phyloP scores from a whole-genome alignment of 345 rosid species.

The Eutrema heterophyllum region DNA sequence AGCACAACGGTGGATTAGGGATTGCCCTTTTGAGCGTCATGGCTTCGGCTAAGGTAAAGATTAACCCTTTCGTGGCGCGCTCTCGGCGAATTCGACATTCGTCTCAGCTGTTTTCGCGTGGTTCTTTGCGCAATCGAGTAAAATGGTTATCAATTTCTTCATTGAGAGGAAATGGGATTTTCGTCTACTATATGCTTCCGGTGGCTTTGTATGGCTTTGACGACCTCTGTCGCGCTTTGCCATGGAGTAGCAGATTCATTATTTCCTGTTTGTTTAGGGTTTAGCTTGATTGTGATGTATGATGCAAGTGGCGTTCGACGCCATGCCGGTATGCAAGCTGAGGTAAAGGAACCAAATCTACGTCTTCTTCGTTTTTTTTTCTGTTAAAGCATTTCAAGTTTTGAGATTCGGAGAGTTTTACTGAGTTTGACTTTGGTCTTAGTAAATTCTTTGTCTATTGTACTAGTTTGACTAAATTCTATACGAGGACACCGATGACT shows the following conservation, averaged over 20 bases:
- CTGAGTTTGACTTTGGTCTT: constrained; percentile 7
- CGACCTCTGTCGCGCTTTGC: no score
- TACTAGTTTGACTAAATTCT: neutral
- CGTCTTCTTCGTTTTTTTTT: neutral
- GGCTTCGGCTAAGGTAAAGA: constrained; percentile 57
- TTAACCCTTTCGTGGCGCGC: constrained; percentile 74
- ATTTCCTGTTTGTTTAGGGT: no score
- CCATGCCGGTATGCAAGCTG: constrained; percentile 97
- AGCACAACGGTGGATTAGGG: constrained; percentile 55
- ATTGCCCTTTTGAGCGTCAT: constrained; percentile 63
- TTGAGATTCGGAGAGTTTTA: neutral
- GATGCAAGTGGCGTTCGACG: constrained; percentile 93
- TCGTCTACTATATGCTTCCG: constrained; percentile 64
- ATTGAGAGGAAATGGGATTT: constrained; percentile 90
- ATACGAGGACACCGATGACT: constrained; percentile 4
- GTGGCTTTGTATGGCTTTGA: constrained; percentile 90
- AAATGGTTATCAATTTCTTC: constrained; percentile 73
- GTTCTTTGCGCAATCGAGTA: constrained; percentile 64
- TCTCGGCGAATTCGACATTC: constrained; percentile 84
- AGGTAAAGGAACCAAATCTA: constrained; percentile 39
- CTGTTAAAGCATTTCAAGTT: neutral
- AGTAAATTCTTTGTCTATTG: no score
- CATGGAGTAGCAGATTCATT: no score
- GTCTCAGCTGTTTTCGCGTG: constrained; percentile 80
- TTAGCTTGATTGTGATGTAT: constrained; percentile 89